A percentile compares a stretch with the other conserved stretches of the same genome.
These are phyloP conservation scores for Solanum sejunctum DNA, from an alignment of 257 asterid genomes.

Conservation along the genomic window DNA sequence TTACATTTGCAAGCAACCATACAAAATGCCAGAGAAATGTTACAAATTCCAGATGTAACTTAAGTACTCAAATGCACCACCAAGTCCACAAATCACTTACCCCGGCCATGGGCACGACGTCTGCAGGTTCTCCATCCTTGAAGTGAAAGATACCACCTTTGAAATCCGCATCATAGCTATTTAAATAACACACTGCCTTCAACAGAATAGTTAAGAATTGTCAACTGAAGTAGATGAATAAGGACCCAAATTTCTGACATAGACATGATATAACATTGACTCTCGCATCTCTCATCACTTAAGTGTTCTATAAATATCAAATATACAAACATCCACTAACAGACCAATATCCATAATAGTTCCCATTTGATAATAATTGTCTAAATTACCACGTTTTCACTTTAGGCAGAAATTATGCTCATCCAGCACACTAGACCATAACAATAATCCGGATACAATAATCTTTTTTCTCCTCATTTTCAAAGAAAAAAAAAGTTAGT, in stretches of 20 bases:
- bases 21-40: background rate
- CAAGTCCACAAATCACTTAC: constrained; percentile 26
- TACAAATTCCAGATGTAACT: background rate
- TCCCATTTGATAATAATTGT: background rate
- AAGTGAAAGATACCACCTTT: constrained; percentile 83
- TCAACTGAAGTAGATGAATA: constrained; percentile 1
- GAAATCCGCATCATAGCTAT: constrained; percentile 50
- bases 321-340: background rate
- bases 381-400: background rate
- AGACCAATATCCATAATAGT: background rate
- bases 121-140: constrained; percentile 79
- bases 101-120: constrained; percentile 65
- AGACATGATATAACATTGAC: background rate
- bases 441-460: background rate
- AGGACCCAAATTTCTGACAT: background rate
- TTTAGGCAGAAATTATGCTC: background rate
- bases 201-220: constrained; percentile 11
- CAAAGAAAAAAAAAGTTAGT: background rate
- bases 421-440: background rate
- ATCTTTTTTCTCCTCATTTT: too few species aligned
- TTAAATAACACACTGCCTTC: constrained; percentile 88
- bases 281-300: background rate
- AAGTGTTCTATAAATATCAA: background rate
- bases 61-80: background rate
- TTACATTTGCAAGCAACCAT: background rate